A percentile compares a stretch with the other conserved stretches of the same genome.
Evolutionary conservation across 208 protist species (phyloP).

Genomic region (Crithidia expoeki): DNA sequence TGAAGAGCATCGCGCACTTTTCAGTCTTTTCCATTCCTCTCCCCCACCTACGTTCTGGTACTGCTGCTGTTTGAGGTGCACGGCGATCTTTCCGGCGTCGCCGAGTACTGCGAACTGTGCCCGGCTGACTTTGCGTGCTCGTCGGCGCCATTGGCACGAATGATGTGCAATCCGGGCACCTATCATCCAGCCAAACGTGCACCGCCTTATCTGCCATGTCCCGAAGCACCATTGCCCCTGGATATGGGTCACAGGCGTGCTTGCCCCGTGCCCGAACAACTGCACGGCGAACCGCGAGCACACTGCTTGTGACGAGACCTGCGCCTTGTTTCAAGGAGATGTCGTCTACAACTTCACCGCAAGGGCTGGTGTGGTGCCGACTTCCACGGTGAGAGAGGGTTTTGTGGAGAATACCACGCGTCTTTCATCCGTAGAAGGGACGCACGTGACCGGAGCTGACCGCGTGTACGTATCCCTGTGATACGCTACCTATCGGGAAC

Average conservation of each 20-base stretch:
- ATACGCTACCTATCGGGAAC: too few species aligned
- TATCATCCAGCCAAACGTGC: slow-evolving; percentile 11
- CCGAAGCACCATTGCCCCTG: slow-evolving; percentile 5
- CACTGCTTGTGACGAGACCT: neutral
- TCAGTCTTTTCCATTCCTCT: neutral
- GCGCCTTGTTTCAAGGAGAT: neutral
- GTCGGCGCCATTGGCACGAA: neutral
- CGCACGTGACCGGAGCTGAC: neutral
- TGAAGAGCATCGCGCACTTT: neutral
- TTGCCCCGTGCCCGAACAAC: neutral
- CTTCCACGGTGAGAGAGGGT: neutral
- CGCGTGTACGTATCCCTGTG: slow-evolving; percentile 20
- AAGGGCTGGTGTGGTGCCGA: slow-evolving; percentile 5
- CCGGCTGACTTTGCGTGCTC: slow-evolving; percentile 14
- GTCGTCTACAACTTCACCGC: slow-evolving; percentile 9
- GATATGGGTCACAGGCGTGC: slow-evolving; percentile 14
- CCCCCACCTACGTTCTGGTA: neutral
- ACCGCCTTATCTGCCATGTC: neutral
- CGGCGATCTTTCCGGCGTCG: slow-evolving; percentile 19
- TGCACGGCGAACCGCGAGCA: neutral
- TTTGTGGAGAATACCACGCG: neutral
- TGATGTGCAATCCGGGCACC: slow-evolving; percentile 1
- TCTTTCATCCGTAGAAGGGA: slow-evolving; percentile 7
- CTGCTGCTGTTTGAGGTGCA: slow-evolving; percentile 16
- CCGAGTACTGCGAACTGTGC: slow-evolving; percentile 11